Evolutionary conservation across 202 grass and related monocot genomes (phyloP).

Genomic region (Setaria italica): DNA sequence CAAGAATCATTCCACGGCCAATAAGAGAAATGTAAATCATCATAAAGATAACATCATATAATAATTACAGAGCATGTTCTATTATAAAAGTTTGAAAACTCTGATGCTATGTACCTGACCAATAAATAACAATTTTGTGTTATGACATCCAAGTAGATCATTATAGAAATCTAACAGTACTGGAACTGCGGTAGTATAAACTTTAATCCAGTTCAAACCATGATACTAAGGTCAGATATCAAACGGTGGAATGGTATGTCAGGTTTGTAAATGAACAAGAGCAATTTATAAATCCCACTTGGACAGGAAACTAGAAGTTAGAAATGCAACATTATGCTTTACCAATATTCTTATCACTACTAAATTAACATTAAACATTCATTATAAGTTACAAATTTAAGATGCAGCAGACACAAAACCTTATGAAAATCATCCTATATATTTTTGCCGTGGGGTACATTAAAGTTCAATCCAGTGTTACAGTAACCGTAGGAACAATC

Average conservation of each 20-base stretch:
- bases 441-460: neutral
- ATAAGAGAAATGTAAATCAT: constrained; percentile 28
- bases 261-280: constrained; percentile 25
- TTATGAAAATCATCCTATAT: neutral
- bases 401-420: neutral
- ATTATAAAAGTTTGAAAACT: constrained; percentile 2
- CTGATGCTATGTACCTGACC: neutral
- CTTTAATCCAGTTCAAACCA: constrained; percentile 5
- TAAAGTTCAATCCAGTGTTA: neutral
- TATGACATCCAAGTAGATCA: constrained; percentile 7
- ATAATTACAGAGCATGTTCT: neutral
- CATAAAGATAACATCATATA: neutral
- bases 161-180: neutral
- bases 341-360: neutral
- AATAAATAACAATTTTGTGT: constrained; percentile 29
- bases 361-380: neutral
- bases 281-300: constrained; percentile 12
- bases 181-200: neutral
- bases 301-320: constrained; percentile 1
- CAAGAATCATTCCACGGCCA: neutral
- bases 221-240: neutral
- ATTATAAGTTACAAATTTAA: constrained; percentile 8
- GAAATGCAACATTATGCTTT: neutral
- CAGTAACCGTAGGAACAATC: neutral
- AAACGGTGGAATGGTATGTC: neutral